Percentiles rank a stretch among this genome's conserved stretches.
These are phyloP conservation scores for Ganoderma boninense DNA, from an alignment of 1,284 basidiomycete genomes.

Conservation along the genomic window DNA sequence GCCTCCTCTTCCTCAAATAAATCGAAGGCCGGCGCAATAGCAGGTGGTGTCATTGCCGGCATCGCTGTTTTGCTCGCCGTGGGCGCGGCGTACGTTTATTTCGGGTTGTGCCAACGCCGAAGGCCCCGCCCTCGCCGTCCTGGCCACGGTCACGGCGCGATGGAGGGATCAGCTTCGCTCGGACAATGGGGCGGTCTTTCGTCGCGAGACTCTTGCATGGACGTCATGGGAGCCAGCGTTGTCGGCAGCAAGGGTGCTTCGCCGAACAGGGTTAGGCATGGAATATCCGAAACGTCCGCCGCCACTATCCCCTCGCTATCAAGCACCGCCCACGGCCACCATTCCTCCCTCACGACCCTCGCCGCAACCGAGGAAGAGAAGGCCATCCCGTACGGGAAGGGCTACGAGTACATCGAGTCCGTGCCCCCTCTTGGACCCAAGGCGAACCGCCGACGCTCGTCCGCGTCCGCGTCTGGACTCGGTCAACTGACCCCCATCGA, in stretches of 20 bases:
- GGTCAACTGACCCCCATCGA: constrained; percentile 19
- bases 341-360: constrained; percentile 26
- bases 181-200: constrained; percentile 39
- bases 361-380: constrained; percentile 37
- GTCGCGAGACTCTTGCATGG: constrained; percentile 31
- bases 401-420: constrained; percentile 26
- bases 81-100: constrained; percentile 35
- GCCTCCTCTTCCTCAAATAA: constrained; percentile 25
- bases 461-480: constrained; percentile 20
- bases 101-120: constrained; percentile 35
- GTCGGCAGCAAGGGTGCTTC: constrained; percentile 15
- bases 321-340: constrained; percentile 26
- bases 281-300: constrained; percentile 26
- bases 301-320: constrained; percentile 25
- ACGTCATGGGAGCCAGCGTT: constrained; percentile 20
- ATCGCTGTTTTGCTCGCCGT: constrained; percentile 36
- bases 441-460: constrained; percentile 23
- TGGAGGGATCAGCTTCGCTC: constrained; percentile 19
- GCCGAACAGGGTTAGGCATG: constrained; percentile 16
- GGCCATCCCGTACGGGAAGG: constrained; percentile 7
- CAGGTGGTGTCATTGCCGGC: constrained; percentile 47
- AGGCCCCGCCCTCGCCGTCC: constrained; percentile 24
- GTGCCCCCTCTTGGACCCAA: constrained; percentile 27
- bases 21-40: constrained; percentile 43
- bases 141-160: constrained; percentile 26